Evolutionary conservation across 106 monocot species (phyloP), one percentile per base, ranked within the genome.

Genomic region (Dioscorea alata): DNA sequence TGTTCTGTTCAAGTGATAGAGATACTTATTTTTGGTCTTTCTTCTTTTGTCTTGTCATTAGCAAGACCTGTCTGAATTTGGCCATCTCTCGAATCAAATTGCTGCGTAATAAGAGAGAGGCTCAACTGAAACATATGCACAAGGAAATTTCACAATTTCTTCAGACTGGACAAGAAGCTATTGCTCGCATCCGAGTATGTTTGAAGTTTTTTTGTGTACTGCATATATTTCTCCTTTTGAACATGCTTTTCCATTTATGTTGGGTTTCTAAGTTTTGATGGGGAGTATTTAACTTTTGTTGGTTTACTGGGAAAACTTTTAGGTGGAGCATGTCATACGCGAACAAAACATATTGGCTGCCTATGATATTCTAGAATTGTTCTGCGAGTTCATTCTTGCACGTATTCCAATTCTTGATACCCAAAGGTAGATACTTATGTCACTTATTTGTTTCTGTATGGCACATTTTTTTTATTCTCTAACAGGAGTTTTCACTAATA

Each of bases 281-380:
- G 28, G 1, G 28, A 28, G 28, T 28, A 28, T 28, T 3, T 28
- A 28, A 28, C 28, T 16, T 50, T 50, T 28, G 61, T 8, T 62
- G 63, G 16, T 61, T 73, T 34, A 57, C 52, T 75, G 25, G 17
- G 1, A 60, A 71, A 49, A 52, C 57, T 79, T 48, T 21, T 73
- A 99, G 99, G 99, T 93, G 73, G 99, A 99, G 76, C 93, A 93
- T 78, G 68, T 93, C 50, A 90, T 99, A 51, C 86, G 93, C 28
- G 99, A 99, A 64, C 85, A 93, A 65, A 90, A 93, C 71, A 76
- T 90, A 54, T 68, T 88, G 57, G 82, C 87, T 71, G 92, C 99
- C 25, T 93, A 99, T 81, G 99, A 99, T 63, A 83, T 99, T 33
- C 15, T 99, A 34, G 93, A 99, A 72, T 57, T 99, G 35, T 99